phyloP scores from a whole-genome alignment of 2,329 filamentous ascomycete genomes.

The Polychaeton citri region DNA sequence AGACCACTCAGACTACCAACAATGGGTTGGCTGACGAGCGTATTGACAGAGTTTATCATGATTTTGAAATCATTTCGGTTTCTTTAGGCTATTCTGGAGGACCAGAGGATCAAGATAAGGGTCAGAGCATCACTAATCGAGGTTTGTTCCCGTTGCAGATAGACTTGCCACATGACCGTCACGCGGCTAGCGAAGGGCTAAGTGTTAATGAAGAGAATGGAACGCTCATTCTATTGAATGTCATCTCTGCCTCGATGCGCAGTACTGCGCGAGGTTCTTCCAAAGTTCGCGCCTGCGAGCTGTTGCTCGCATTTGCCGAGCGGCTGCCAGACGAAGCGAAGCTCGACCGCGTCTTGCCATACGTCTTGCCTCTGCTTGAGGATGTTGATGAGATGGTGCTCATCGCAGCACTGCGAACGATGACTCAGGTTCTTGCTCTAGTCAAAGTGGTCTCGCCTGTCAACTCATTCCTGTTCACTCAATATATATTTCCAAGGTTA shows the following conservation, averaged over 20 bases:
- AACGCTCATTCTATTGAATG: slow-evolving; percentile 78
- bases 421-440: slow-evolving; percentile 78
- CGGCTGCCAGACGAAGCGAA: slow-evolving; percentile 89
- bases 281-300: slow-evolving; percentile 75
- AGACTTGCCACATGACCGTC: slow-evolving; percentile 74
- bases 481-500: slow-evolving; percentile 49
- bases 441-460: slow-evolving; percentile 74
- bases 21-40: slow-evolving; percentile 81
- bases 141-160: slow-evolving; percentile 66
- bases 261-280: slow-evolving; percentile 84
- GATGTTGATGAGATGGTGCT: slow-evolving; percentile 77
- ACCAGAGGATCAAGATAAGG: slow-evolving; percentile 21
- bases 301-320: slow-evolving; percentile 84
- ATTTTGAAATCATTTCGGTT: slow-evolving; percentile 96
- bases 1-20: slow-evolving; percentile 56
- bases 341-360: slow-evolving; percentile 81
- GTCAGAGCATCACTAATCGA: slow-evolving; percentile 32
- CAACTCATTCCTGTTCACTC: slow-evolving; percentile 54
- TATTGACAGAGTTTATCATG: slow-evolving; percentile 82
- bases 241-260: slow-evolving; percentile 76
- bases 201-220: slow-evolving; percentile 66
- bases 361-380: slow-evolving; percentile 67
- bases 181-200: slow-evolving; percentile 48
- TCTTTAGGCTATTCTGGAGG: slow-evolving; percentile 63
- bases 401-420: slow-evolving; percentile 68